phyloP scores from a whole-genome alignment of 1,139 yeast species.

The Blastobotrys elegans region DNA sequence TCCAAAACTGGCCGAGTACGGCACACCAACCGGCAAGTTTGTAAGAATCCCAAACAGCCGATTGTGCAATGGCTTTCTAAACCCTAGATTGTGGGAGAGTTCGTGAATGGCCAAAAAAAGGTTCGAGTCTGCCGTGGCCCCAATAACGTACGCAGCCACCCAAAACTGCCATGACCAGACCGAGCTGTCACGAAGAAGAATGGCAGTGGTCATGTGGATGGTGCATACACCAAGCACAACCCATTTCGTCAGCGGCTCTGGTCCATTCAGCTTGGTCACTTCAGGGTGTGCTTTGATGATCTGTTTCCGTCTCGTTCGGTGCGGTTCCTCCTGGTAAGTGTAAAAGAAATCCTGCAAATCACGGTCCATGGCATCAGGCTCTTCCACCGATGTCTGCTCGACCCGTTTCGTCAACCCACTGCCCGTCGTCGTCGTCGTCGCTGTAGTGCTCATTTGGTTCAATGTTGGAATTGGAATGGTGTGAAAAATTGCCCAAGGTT shows the following conservation, averaged over 20 bases:
- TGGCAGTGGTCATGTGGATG: constrained; percentile 61
- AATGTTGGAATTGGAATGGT: neutral
- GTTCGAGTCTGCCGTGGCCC: constrained; percentile 84
- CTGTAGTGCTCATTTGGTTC: neutral
- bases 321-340: constrained; percentile 82
- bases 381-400: neutral
- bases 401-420: neutral
- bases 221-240: constrained; percentile 59
- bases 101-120: constrained; percentile 86
- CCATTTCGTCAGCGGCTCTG: constrained; percentile 81
- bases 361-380: constrained; percentile 2
- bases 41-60: constrained; percentile 72
- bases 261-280: constrained; percentile 74
- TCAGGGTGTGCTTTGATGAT: constrained; percentile 76
- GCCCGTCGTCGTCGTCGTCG: neutral
- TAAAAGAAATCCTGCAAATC: constrained; percentile 52
- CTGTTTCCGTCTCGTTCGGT: constrained; percentile 63
- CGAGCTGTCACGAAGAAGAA: constrained; percentile 50
- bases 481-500: too few relatives aligned
- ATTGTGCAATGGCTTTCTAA: constrained; percentile 71
- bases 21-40: constrained; percentile 83
- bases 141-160: constrained; percentile 64
- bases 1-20: constrained; percentile 84
- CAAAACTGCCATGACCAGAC: constrained; percentile 55
- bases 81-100: constrained; percentile 78